Evolutionary conservation across 306 rosid species (phyloP), one percentile per base, ranked within the genome.

Genomic region (Boehmeria nivea): DNA sequence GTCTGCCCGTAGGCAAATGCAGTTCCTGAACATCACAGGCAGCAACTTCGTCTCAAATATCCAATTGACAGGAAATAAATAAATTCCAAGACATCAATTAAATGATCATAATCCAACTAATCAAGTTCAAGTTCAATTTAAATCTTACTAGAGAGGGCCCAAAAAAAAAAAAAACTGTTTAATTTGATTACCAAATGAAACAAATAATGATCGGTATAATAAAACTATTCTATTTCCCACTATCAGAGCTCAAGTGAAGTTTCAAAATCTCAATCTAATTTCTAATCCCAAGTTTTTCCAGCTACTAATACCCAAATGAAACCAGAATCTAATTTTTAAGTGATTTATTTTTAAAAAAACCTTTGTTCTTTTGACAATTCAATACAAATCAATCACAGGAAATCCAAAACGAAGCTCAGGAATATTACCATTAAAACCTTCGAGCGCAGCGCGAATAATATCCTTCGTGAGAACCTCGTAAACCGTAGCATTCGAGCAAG

Each of bases 1-100:
- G 99, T 91, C 78, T 84, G 99, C 43, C 99, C 96, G 72, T 91
- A 91, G 25, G 99, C 99, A 70, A 91, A 91, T 38, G 95, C 95
- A 52, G 99, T 91, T 74, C 99, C 99, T 91, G 59, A 59, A 72
- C 44, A 27, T 59, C 64, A 37, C 64, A 61, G n/a, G 23, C 21
- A 55, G 45, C 45, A 65, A 51, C 54, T 52, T 61, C 66, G 12
- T 51, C 43, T 25, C 51, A 46, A 65, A 51, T 36, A 34, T 23
- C 18, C 47, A 34, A 56, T 44, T 52, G 24, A 31, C 47, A n/a
- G 5, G 4, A 49, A 3, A 25, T 20, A 44, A 17, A 22, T 15
- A 39, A 20, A 17, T 31, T 17, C 0, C 4, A 3, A 8, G 5
- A 50, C 14, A 33, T 31, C 11, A 23, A 23, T 3, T 13, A 16